Percentiles rank a stretch among this genome's conserved stretches.
These are phyloP conservation scores for Baudoinia panamericana DNA, from an alignment of 495 filamentous ascomycete species.

Conservation along the genomic window DNA sequence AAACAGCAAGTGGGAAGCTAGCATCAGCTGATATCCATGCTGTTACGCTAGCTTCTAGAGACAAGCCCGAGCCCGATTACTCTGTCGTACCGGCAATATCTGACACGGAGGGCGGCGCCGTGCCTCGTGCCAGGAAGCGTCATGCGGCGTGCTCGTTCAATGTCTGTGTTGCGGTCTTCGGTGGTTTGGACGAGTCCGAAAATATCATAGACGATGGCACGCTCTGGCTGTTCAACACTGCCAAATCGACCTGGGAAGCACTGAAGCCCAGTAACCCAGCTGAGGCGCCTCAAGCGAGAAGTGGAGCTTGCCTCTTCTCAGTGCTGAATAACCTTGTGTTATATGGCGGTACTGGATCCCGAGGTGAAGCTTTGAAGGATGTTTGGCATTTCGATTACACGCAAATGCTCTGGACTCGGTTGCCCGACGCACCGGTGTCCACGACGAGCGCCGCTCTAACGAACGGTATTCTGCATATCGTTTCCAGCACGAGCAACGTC, in stretches of 20 bases:
- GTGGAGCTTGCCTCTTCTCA: conserved; percentile 8
- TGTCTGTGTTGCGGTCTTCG: conserved; percentile 33
- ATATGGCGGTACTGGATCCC: conserved; percentile 29
- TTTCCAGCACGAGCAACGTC: conserved; percentile 27
- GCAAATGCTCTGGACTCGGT: conserved; percentile 32
- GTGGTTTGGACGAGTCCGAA: conserved; percentile 30
- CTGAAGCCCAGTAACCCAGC: conserved; percentile 20
- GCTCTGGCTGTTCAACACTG: conserved; percentile 38
- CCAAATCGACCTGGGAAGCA: conserved; percentile 17
- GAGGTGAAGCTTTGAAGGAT: conserved; percentile 24
- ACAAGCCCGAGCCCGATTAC: conserved; percentile 28
- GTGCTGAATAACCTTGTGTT: conserved; percentile 33
- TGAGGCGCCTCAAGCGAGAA: conserved; percentile 4
- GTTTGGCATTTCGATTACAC: conserved; percentile 37
- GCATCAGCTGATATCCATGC: conserved; percentile 37
- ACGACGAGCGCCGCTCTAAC: conserved; percentile 30
- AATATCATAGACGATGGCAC: conserved; percentile 31
- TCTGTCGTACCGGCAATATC: conserved; percentile 25
- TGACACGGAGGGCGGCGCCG: conserved; percentile 16
- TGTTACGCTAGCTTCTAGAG: conserved; percentile 30
- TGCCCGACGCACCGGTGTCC: conserved; percentile 30
- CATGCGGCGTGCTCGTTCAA: conserved; percentile 35
- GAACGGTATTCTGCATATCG: conserved; percentile 34
- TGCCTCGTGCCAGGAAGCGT: conserved; percentile 29
- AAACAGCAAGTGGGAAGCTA: conserved; percentile 27